A percentile compares a stretch with the other conserved stretches of the same genome.
Conservation (phyloP, 176 grass and related monocot species). For the Oryza officinalis region DNA sequence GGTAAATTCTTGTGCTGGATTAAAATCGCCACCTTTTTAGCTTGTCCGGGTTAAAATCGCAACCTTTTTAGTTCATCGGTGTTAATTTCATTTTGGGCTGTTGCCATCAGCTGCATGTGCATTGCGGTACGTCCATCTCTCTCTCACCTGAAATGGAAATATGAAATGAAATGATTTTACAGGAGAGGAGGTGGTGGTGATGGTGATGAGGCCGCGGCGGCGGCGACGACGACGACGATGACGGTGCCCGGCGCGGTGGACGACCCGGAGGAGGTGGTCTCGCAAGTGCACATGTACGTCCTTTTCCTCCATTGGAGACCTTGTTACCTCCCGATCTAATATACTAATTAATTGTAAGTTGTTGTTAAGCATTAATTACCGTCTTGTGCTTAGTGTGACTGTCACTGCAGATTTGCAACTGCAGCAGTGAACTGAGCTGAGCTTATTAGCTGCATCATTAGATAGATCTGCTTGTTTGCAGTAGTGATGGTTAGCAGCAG, state of each 20-base stretch:
- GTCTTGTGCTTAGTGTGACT: not conserved
- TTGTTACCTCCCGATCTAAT: not conserved
- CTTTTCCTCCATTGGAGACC: not conserved
- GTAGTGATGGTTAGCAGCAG: not conserved
- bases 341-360: not conserved
- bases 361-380: not conserved
- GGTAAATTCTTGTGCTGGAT: not conserved
- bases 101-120: constrained; percentile 15
- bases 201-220: not conserved
- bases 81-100: not conserved
- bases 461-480: not conserved
- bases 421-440: too few species aligned
- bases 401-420: not conserved
- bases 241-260: constrained; percentile 57
- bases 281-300: constrained; percentile 75
- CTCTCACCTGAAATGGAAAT: too few species aligned
- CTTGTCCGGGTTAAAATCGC: not conserved
- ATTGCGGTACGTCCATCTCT: not conserved
- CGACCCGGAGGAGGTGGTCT: constrained; percentile 70
- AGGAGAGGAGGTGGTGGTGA: not conserved
- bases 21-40: not conserved
- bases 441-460: not conserved
- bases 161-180: not conserved
- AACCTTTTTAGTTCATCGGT: not conserved
- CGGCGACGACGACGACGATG: not conserved